Conservation (phyloP, 441 rosid species). For the Sinapis alba region DNA sequence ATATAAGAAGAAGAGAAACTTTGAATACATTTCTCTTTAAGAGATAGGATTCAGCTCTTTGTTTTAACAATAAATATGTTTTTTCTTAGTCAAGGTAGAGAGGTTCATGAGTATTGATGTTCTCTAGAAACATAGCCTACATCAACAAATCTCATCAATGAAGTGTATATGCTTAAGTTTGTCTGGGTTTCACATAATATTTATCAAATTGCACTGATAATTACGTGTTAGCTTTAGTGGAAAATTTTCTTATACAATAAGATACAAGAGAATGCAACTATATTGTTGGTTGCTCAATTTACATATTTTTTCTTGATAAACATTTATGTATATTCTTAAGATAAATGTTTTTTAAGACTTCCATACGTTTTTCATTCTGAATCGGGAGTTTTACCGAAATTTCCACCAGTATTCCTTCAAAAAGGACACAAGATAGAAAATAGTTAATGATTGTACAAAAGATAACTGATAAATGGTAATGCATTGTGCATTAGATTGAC, state of each 20-base stretch:
- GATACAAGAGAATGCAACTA: constrained; percentile 24
- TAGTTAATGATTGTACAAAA: background rate
- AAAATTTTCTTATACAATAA: constrained; percentile 4
- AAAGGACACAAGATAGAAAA: too few species aligned
- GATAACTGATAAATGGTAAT: background rate
- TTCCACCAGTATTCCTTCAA: constrained; percentile 1
- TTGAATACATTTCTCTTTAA: constrained; percentile 25
- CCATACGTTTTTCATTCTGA: constrained; percentile 16
- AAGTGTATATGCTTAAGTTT: background rate
- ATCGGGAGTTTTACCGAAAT: background rate
- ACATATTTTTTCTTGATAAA: constrained; percentile 17
- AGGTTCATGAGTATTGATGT: background rate
- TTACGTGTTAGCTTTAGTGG: background rate
- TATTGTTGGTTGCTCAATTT: background rate
- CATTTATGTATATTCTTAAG: background rate
- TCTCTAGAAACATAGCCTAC: background rate
- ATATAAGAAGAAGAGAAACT: constrained; percentile 18
- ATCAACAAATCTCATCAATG: background rate
- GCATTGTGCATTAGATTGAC: background rate
- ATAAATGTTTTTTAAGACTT: constrained; percentile 1
- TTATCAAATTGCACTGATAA: background rate
- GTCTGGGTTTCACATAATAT: background rate
- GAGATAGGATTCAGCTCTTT: constrained; percentile 8
- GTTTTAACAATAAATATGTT: constrained; percentile 24
- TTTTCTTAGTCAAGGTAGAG: background rate